Evolutionary conservation across 306 rosid species (phyloP).

Genomic region (Malus fusca): DNA sequence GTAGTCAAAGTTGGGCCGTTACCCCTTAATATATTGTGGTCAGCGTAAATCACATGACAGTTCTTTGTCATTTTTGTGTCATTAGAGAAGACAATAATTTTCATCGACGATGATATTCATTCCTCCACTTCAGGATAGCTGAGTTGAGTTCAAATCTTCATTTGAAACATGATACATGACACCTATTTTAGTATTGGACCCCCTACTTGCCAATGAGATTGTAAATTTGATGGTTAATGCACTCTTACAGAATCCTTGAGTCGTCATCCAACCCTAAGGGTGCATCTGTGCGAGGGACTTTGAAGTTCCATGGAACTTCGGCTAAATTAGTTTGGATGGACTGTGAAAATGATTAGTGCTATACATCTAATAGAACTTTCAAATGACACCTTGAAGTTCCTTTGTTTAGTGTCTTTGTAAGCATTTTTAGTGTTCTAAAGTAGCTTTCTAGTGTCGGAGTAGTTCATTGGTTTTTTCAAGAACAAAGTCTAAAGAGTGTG

Average conservation of each 20-base stretch:
- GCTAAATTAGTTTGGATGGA: too few species aligned
- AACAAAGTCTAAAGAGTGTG: background rate
- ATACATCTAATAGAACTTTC: too few species aligned
- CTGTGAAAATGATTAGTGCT: too few species aligned
- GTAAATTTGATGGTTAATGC: background rate
- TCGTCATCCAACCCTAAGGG: background rate
- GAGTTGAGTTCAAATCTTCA: background rate
- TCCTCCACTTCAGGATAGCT: background rate
- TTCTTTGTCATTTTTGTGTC: background rate
- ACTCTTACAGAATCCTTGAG: background rate
- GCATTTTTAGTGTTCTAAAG: too few species aligned
- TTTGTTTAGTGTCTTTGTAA: too few species aligned
- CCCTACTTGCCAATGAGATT: background rate
- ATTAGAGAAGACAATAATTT: background rate
- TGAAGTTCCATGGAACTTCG: too few species aligned
- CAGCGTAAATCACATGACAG: background rate
- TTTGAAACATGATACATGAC: background rate
- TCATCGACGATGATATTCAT: background rate
- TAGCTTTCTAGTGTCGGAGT: too few species aligned
- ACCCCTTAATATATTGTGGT: background rate
- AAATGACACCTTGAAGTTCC: too few species aligned
- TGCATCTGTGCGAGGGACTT: too few species aligned
- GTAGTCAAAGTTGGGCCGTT: slow-evolving; percentile 3
- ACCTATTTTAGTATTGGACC: background rate
- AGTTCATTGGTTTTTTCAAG: too few species aligned